Conservation (phyloP, 2,329 filamentous ascomycete genomes). For the Penicillium sumatraense region DNA sequence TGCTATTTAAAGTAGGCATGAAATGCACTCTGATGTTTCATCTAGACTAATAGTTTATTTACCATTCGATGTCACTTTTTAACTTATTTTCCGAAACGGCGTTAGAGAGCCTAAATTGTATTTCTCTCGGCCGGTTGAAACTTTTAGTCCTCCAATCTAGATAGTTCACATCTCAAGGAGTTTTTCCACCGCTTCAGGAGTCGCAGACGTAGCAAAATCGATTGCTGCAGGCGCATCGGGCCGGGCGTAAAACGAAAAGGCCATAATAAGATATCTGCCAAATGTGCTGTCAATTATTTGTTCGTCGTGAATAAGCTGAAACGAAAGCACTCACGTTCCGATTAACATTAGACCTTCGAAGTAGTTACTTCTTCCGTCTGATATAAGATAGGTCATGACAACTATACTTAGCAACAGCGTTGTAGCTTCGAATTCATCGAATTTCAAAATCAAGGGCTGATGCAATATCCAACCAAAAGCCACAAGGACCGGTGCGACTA, state of each 20-base stretch:
- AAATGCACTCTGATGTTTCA: no score
- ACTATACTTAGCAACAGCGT: constrained; percentile 23
- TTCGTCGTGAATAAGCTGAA: background rate
- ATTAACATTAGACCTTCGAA: constrained; percentile 26
- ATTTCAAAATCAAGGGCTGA: constrained; percentile 14
- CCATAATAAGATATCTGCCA: constrained; percentile 20
- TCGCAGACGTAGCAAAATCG: background rate
- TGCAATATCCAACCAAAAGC: constrained; percentile 17
- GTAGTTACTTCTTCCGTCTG: constrained; percentile 25
- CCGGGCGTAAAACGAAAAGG: constrained; percentile 2
- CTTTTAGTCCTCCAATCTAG: no score
- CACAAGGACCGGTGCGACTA: constrained; percentile 17
- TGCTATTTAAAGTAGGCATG: no score
- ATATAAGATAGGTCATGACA: constrained; percentile 26
- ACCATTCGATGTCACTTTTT: no score
- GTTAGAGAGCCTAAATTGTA: no score
- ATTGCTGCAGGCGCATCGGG: background rate
- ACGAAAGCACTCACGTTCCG: constrained; percentile 21
- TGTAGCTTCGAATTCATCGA: constrained; percentile 25
- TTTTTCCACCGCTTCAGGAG: no score
- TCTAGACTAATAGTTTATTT: no score
- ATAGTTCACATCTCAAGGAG: no score
- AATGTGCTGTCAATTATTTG: background rate
- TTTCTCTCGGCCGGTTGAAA: no score
- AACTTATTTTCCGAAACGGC: no score